Evolutionary conservation across 768 basidiomycete genomes (phyloP), one percentile per base, ranked within the genome.

Genomic region (Lactifluus hygrophoroides): DNA sequence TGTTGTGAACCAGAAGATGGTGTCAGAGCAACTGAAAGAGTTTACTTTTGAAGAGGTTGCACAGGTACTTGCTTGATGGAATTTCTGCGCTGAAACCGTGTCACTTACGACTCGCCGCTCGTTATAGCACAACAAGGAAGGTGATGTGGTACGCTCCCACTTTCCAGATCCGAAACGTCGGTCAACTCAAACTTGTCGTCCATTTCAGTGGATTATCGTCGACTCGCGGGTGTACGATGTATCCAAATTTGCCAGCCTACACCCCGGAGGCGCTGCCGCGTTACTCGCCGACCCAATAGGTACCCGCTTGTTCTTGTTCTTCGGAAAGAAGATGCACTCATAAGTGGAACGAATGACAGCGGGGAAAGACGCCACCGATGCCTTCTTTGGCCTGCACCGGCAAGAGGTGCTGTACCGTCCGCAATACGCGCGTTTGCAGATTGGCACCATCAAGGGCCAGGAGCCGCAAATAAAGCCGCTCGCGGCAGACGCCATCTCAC

Each of bases 371-470:
- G 83, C 86, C 0, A 93, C 92, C 4, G 75, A 88, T 34, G 79
- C 80, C 2, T 94, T 94, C 78, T 94, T 88, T 60, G 85, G 87
- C 8, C 79, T 94, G 51, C 93, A 95, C 69, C 80, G 90, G 30
- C 81, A 85, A 43, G 90, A 94, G 65, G 82, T 94, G 23, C 79
- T 95, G 11, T 73, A 79, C 35, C 79, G 81, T 51, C 88, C 89
- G 0, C 85, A 88, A 64, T 89, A 86, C 60, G 74, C 80, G 3
- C 81, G 87, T 16, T 76, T 88, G 32, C 83, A 85, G 63, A 81
- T 88, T 51, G 86, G 87, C 35, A 77, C 70, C 42, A 73, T 88
- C 56, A 68, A 72, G 17, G 86, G 83, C 16, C 75, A 87, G 68
- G 72, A 78, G 49, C 78, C 82, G 52, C 62, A 71, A 37, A 77